Evolutionary conservation across 2,329 filamentous ascomycete genomes (phyloP).

Genomic region (Berkeleyomyces rouxiae): DNA sequence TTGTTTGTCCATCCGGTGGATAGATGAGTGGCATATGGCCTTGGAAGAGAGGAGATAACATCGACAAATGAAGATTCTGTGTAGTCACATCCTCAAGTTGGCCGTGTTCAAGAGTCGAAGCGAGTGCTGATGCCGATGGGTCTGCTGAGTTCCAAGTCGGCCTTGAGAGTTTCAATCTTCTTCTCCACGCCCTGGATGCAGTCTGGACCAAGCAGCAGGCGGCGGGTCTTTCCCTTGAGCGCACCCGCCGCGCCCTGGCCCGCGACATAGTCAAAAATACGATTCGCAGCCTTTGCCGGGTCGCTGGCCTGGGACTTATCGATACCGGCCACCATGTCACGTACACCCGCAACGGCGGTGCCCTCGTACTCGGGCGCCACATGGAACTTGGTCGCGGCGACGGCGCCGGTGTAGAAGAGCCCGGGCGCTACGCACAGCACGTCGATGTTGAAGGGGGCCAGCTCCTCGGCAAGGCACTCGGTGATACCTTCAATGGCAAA

Average conservation of each 20-base stretch:
- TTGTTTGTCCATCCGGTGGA: no score
- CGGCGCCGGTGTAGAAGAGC: slow-evolving; percentile 34
- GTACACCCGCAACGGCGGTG: slow-evolving; percentile 17
- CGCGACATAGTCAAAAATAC: slow-evolving; percentile 24
- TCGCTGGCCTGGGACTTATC: slow-evolving; percentile 25
- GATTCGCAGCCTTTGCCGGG: slow-evolving; percentile 22
- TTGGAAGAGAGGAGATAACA: no score
- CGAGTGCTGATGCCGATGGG: background rate
- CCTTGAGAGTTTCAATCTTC: slow-evolving; percentile 17
- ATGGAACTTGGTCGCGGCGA: slow-evolving; percentile 18
- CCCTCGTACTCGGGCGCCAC: slow-evolving; percentile 19
- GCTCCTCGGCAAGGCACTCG: slow-evolving; percentile 27
- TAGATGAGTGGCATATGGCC: no score
- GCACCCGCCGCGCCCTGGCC: slow-evolving; percentile 17
- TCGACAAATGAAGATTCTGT: no score
- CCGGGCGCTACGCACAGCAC: slow-evolving; percentile 32
- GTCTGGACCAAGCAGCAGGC: slow-evolving; percentile 23
- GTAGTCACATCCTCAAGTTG: no score
- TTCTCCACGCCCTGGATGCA: slow-evolving; percentile 18
- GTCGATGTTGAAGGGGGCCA: slow-evolving; percentile 28
- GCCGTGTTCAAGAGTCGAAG: background rate
- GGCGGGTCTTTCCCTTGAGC: slow-evolving; percentile 20
- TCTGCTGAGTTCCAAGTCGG: background rate
- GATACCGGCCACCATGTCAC: slow-evolving; percentile 17
- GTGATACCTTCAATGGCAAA: slow-evolving; percentile 28